Conservation (phyloP, 495 filamentous ascomycete species). For the Talaromyces liani region DNA sequence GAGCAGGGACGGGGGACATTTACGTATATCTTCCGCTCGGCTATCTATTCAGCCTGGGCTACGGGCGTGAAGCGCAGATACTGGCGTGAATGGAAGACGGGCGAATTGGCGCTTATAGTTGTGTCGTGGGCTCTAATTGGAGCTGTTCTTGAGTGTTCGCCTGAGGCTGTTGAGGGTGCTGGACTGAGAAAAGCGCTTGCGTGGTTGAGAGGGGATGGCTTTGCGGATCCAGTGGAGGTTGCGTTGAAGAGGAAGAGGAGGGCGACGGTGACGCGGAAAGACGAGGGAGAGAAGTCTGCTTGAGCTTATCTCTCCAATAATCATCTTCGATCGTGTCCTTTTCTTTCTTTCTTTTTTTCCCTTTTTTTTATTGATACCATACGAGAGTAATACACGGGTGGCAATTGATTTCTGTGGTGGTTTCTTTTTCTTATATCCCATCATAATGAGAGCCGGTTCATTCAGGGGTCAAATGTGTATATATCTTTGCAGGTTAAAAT, state of each 20-base stretch:
- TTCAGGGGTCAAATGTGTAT: background rate
- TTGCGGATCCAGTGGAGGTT: slow-evolving; percentile 37
- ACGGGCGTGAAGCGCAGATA: slow-evolving; percentile 77
- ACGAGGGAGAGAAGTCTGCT: background rate
- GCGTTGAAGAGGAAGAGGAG: slow-evolving; percentile 24
- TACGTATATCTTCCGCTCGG: slow-evolving; percentile 63
- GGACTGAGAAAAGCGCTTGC: slow-evolving; percentile 65
- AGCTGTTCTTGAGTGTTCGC: slow-evolving; percentile 66
- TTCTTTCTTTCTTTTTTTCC: background rate
- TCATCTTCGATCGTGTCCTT: background rate
- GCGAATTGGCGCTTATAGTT: slow-evolving; percentile 79
- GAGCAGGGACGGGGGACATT: slow-evolving; percentile 55
- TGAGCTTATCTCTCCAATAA: background rate
- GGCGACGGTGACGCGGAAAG: slow-evolving; percentile 6
- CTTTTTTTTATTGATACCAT: background rate
- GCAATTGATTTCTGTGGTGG: background rate
- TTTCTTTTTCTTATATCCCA: background rate
- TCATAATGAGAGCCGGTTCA: background rate
- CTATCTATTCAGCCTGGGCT: slow-evolving; percentile 81
- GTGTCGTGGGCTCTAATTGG: slow-evolving; percentile 69
- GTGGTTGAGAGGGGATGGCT: slow-evolving; percentile 66
- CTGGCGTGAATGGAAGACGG: slow-evolving; percentile 72
- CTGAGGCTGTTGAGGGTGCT: slow-evolving; percentile 57
- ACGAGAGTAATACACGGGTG: background rate
- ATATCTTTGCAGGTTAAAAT: no score